Evolutionary conservation across 225 moss, liverwort and hornwort genomes (phyloP), one percentile per base, ranked within the genome.

Genomic region (Climacium dendroides): DNA sequence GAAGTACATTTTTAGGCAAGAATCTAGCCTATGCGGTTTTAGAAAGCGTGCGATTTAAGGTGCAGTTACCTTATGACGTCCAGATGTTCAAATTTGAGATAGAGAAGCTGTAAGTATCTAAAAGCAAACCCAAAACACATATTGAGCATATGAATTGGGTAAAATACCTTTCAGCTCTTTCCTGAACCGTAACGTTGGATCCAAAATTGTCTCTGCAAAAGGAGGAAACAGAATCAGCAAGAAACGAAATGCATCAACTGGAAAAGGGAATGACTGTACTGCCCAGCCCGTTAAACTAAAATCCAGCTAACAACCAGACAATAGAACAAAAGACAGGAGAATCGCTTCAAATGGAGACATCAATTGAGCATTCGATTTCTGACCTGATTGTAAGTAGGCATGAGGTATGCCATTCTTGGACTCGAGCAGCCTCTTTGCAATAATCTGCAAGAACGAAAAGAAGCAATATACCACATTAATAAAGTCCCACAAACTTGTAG

Each of bases 391-490:
- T 41, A 99, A 78, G 87, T 99, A 99, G 75, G 95, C 91, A 91
- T 99, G 98, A 35, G 98, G 98, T 65, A 87, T 95, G 90, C 87
- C 64, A 87, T 69, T 94, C 90, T 99, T 99, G 71, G 98, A 99
- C 80, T 97, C 98, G 82, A 95, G 85, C 61, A 99, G 91, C 89
- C 98, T 95, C 85, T 93, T 93, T 55, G 95, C 95, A 85, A 99
- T 99, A 66, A 99, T 95, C 98, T 99, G 94, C 87, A 86, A 87
- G 83, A 41, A 30, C 30, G 85, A 62, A 66, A 69, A 81, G 13
- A 81, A 65, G 48, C 35, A 84, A 43, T n/a, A 54, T 14, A 85
- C 28, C 64, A 89, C 54, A 85, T 53, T 32, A n/a, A 11, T 18
- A 78, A 43, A 74, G 32, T 83, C 86, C 30, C 74, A 79, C 71